Percentiles rank a stretch among this genome's conserved stretches.
Evolutionary conservation across 306 rosid genomes (phyloP).

Genomic region (Castanea sativa): DNA sequence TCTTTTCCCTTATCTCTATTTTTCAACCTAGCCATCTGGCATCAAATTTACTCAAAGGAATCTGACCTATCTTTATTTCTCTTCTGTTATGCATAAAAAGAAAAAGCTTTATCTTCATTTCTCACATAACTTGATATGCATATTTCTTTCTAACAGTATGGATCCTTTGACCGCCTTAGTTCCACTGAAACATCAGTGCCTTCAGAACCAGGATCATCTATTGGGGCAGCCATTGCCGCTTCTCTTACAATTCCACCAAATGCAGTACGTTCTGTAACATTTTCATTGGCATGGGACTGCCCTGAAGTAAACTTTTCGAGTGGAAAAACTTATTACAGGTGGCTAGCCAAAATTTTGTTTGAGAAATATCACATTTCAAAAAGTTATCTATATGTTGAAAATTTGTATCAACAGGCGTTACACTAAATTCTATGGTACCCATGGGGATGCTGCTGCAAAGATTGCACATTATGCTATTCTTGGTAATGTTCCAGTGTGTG

Average conservation of each 20-base stretch:
- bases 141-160: conserved; percentile 49
- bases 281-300: conserved; percentile 94
- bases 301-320: conserved; percentile 72
- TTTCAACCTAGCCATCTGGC: no score
- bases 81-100: no score
- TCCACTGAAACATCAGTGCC: conserved; percentile 44
- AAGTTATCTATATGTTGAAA: conserved; percentile 25
- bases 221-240: conserved; percentile 96
- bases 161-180: conserved; percentile 73
- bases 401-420: conserved; percentile 68
- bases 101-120: not conserved
- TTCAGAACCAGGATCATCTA: conserved; percentile 82
- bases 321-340: conserved; percentile 77
- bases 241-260: conserved; percentile 66
- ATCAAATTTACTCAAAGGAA: not conserved
- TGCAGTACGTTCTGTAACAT: conserved; percentile 66
- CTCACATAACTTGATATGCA: conserved; percentile 2
- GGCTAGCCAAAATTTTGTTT: conserved; percentile 29
- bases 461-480: conserved; percentile 90
- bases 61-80: not conserved
- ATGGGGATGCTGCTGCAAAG: conserved; percentile 76
- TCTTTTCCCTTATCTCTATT: no score
- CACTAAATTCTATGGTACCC: conserved; percentile 79
- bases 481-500: conserved; percentile 41
- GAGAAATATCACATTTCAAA: conserved; percentile 13